Evolutionary conservation across 495 filamentous ascomycete genomes (phyloP), one percentile per base, ranked within the genome.

Genomic region (Parathielavia hyrcaniae): DNA sequence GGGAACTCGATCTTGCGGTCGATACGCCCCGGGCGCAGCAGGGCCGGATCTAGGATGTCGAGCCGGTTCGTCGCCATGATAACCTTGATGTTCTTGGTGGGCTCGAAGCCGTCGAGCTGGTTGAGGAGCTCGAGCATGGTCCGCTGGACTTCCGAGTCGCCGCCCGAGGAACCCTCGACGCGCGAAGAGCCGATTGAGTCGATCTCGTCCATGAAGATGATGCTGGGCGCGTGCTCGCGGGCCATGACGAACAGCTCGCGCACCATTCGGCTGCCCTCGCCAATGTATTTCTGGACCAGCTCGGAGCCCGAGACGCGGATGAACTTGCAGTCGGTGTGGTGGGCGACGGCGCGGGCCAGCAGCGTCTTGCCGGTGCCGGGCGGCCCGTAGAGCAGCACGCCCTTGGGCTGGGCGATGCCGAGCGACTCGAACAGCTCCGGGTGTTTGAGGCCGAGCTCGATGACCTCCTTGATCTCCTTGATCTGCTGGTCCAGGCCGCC

Each of bases 131-230:
- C 93, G 69, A 98, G 71, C 91, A 99, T 97, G n/a, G 95, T 99
- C 55, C 93, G 87, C 73, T 99, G 93, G 57, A 99, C 93, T 73
- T 99, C 93, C n/a, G 91, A 96, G 69, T 99, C 93, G 66, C 95
- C 93, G 40, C 90, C 91, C 14, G 89, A 91, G 50, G 87, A 91
- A 1, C 91, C 91, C 63, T 99, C 93, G 60, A 99, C 95, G 64
- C 93, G 88, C 48, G 90, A 95, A 8, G 90, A 96, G 35, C 95
- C 93, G 75, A 99, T 99, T 58, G 89, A 95, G 73, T 99, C 93
- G 75, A 99, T 97, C 72, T 99, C 93, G 75, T 99, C 93, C 92
- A 99, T 99, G 79, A 99, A 99, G 73, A 99, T 99, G 70, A 99
- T 99, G 67, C 89, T 95, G n/a, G 93, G 93, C 0, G 93, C 95